phyloP scores from a whole-genome alignment of 2,329 filamentous ascomycete genomes.

The Aureobasidium subglaciale region DNA sequence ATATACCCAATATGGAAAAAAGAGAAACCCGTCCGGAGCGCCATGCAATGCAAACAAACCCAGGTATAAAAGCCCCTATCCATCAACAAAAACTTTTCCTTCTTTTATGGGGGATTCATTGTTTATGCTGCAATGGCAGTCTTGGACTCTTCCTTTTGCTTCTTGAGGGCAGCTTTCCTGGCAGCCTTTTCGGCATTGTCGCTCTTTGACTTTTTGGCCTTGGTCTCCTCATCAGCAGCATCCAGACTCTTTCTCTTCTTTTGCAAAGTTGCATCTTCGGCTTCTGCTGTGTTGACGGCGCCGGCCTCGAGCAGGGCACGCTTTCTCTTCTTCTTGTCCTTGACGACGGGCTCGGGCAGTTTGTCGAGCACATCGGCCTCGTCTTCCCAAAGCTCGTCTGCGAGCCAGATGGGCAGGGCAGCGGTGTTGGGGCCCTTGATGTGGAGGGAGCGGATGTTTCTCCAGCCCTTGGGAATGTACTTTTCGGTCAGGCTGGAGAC shows the following conservation, averaged over 20 bases:
- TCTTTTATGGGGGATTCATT: background rate
- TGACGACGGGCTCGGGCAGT: constrained; percentile 27
- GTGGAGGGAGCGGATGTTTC: constrained; percentile 74
- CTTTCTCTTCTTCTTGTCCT: constrained; percentile 27
- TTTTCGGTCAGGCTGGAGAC: constrained; percentile 64
- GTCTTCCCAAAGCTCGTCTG: constrained; percentile 84
- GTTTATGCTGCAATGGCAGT: constrained; percentile 17
- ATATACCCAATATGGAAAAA: background rate
- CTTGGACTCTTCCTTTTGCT: constrained; percentile 21
- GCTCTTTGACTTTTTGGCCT: constrained; percentile 26
- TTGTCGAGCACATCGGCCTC: constrained; percentile 58
- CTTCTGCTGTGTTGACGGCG: constrained; percentile 14
- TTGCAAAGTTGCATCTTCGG: constrained; percentile 25
- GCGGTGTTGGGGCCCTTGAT: constrained; percentile 86
- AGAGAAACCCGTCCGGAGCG: background rate
- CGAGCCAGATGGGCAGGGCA: constrained; percentile 88
- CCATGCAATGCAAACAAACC: constrained; percentile 13
- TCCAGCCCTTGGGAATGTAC: constrained; percentile 80
- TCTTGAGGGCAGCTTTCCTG: constrained; percentile 21
- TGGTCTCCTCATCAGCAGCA: constrained; percentile 18
- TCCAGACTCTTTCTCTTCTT: constrained; percentile 27
- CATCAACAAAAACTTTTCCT: background rate
- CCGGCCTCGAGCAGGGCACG: constrained; percentile 22
- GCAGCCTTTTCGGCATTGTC: constrained; percentile 20
- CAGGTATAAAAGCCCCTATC: background rate